These are phyloP conservation scores for Monosiga brevicollis DNA, from an alignment of 78 protist genomes.

Conservation along the genomic window DNA sequence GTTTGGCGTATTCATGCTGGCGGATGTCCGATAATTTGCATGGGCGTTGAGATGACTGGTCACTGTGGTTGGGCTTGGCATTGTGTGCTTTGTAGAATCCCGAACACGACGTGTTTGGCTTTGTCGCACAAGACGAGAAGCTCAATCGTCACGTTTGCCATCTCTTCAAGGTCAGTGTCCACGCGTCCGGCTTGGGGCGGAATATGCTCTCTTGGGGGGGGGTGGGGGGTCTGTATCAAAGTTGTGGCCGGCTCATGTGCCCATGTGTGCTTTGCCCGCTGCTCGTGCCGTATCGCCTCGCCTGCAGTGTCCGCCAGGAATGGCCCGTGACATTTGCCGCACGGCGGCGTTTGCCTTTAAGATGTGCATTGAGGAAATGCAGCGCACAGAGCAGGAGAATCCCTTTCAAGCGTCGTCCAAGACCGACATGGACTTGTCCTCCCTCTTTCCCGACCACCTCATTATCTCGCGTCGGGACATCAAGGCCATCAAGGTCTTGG, in stretches of 20 bases:
- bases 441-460: not conserved
- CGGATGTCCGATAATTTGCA: too few relatives aligned
- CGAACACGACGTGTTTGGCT: not conserved
- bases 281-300: too few relatives aligned
- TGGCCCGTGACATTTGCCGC: not conserved
- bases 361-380: not conserved
- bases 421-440: not conserved
- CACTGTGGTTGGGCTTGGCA: too few relatives aligned
- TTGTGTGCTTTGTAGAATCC: not conserved
- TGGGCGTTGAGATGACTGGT: too few relatives aligned
- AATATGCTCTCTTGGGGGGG: too few relatives aligned
- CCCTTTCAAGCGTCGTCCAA: not conserved
- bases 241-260: too few relatives aligned
- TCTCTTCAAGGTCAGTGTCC: not conserved
- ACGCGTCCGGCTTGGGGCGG: too few relatives aligned
- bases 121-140: not conserved
- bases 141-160: not conserved
- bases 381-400: not conserved
- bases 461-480: not conserved
- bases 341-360: not conserved
- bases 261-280: too few relatives aligned
- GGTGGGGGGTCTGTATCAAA: too few relatives aligned
- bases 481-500: not conserved
- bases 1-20: too few relatives aligned
- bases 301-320: not conserved